A percentile compares a stretch with the other conserved stretches of the same genome.
These are phyloP conservation scores for Jimgerdemannia flammicorona DNA, from an alignment of 192 early-diverging fungal species.

Conservation along the genomic window DNA sequence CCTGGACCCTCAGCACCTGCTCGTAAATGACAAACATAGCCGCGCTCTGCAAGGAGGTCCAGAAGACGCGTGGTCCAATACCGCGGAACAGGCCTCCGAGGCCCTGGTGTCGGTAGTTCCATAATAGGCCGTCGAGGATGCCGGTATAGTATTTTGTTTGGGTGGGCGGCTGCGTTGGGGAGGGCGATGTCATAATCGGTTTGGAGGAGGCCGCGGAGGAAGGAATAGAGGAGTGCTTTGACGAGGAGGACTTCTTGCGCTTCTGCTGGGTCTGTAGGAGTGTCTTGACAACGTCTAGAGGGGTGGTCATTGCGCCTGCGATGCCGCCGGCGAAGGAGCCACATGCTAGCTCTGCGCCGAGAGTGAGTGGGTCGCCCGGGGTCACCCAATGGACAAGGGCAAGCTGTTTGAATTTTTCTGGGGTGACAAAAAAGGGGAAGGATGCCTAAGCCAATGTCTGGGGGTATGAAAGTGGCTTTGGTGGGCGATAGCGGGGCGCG, in stretches of 20 bases:
- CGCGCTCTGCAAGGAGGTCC: slow-evolving; percentile 65
- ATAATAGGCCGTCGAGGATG: slow-evolving; percentile 50
- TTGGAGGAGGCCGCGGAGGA: neutral
- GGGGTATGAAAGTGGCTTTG: neutral
- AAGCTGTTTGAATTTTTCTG: slow-evolving; percentile 54
- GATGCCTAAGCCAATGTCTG: too few species aligned
- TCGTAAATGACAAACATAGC: slow-evolving; percentile 77
- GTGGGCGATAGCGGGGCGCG: too few species aligned
- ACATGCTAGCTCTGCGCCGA: slow-evolving; percentile 40
- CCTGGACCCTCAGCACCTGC: slow-evolving; percentile 46
- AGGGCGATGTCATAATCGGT: slow-evolving; percentile 1
- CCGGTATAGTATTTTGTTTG: slow-evolving; percentile 47
- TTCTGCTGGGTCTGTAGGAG: slow-evolving; percentile 49
- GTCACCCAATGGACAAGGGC: slow-evolving; percentile 32
- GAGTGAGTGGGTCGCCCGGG: slow-evolving; percentile 36
- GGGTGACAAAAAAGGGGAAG: neutral
- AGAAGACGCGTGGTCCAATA: slow-evolving; percentile 66
- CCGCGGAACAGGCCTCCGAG: slow-evolving; percentile 67
- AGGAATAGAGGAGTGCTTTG: neutral
- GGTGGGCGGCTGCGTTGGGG: slow-evolving; percentile 1
- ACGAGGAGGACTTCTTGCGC: slow-evolving; percentile 15
- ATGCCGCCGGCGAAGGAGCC: slow-evolving; percentile 53
- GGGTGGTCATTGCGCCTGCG: slow-evolving; percentile 56
- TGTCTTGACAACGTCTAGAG: slow-evolving; percentile 57
- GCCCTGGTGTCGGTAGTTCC: slow-evolving; percentile 54